Evolutionary conservation across 2,329 filamentous ascomycete genomes (phyloP), one percentile per base, ranked within the genome.

Genomic region (Penicillium concentricum): DNA sequence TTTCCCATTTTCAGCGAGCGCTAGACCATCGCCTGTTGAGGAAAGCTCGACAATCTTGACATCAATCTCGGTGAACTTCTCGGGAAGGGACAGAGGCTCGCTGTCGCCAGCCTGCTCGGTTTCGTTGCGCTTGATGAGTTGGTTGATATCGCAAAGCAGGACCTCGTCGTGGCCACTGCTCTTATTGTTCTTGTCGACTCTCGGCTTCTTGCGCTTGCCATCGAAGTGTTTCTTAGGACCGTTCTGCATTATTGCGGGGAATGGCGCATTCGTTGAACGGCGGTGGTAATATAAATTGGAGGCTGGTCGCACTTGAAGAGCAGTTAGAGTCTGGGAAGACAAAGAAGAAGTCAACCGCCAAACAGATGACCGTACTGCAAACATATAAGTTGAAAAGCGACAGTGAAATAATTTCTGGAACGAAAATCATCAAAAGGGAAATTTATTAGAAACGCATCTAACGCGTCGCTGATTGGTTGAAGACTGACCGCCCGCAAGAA

Each of bases 21-120:
- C 94, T 54, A 99, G 82, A 3, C 91, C 94, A 65, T 97, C 94
- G 51, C 94, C 94, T 0, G 91, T 96, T 0, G 93, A 97, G 0
- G 93, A 96, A 34, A 97, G 81, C 63, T 90, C 85, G 7, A 86
- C 75, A 56, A 97, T 87, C n/a, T 88, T 86, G 39, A 97, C 84
- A 51, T 96, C 87, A 39, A 94, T 85, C 71, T 96, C 90, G 6
- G 85, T 83, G 57, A 89, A 89, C 38, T 80, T 80, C 62, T 87
- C 84, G 1, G 90, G 89, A 2, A 92, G 63, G 22, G 59, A 54
- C n/a, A 63, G 57, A 26, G 62, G 57, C 28, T 59, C 57, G 4
- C 62, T 61, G 1, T 71, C 69, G 4, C 62, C 67, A 15, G 68
- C 62, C 24, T 63, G 58, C 20, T 62, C 62, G 18, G 63, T 64